Evolutionary conservation across 164 flowering plant genomes (phyloP).

Genomic region (Magnolia kwangsiensis): DNA sequence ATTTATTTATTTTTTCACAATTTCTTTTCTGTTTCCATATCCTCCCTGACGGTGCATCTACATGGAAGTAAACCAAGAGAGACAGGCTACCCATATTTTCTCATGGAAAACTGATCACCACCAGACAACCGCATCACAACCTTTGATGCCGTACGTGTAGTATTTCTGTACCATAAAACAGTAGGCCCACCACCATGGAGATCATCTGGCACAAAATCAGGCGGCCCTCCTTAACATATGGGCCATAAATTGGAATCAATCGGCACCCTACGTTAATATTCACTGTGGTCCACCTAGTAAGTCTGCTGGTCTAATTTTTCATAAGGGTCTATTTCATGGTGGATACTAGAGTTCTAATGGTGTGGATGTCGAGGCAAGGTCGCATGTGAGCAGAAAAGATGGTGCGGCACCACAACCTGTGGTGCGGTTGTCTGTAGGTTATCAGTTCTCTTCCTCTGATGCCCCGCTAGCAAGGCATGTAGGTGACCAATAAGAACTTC

Average conservation of each 20-base stretch:
- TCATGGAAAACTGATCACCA: background rate
- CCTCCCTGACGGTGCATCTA: conserved; percentile 39
- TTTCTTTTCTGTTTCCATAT: background rate
- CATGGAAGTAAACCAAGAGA: conserved; percentile 19
- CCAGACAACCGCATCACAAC: background rate
- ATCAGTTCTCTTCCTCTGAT: conserved; percentile 7
- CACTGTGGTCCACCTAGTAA: too few relatives aligned
- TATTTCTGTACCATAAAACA: too few relatives aligned
- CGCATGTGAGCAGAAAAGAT: background rate
- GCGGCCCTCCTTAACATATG: too few relatives aligned
- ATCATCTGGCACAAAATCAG: too few relatives aligned
- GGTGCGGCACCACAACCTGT: too few relatives aligned
- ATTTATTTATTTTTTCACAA: background rate
- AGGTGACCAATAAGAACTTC: background rate
- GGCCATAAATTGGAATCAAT: too few relatives aligned
- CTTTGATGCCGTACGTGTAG: too few relatives aligned
- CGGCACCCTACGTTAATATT: too few relatives aligned
- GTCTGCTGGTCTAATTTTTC: too few relatives aligned
- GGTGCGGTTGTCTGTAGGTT: background rate
- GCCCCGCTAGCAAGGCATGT: conserved; percentile 12
- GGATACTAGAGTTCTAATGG: background rate
- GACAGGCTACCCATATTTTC: conserved; percentile 28
- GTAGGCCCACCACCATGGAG: too few relatives aligned
- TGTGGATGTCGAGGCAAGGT: background rate
- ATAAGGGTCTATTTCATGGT: too few relatives aligned